Evolutionary conservation across 2,329 filamentous ascomycete genomes (phyloP).

Genomic region (Colletotrichum australisinense): DNA sequence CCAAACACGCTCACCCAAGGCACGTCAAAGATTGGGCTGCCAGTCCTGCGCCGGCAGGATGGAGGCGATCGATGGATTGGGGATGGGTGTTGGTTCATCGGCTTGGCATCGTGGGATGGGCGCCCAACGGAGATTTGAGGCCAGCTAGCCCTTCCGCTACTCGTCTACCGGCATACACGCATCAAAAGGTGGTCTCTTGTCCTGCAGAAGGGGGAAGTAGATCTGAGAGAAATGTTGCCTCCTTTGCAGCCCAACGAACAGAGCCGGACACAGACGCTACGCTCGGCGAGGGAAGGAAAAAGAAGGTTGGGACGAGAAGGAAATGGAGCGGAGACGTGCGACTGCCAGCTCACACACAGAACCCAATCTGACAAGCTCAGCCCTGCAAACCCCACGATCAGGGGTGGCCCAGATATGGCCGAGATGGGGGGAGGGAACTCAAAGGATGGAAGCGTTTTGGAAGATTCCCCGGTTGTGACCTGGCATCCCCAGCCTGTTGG

Average conservation of each 20-base stretch:
- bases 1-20: neutral
- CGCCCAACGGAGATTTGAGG: slow-evolving; percentile 18
- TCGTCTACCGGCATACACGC: too few species aligned
- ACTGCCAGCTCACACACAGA: slow-evolving; percentile 31
- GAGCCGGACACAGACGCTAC: neutral
- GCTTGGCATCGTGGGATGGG: slow-evolving; percentile 21
- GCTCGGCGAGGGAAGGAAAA: neutral
- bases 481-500: neutral
- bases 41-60: neutral
- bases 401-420: slow-evolving; percentile 14
- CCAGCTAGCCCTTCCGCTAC: neutral
- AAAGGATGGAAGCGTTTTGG: slow-evolving; percentile 5
- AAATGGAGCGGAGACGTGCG: neutral
- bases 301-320: slow-evolving; percentile 31
- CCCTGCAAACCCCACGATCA: slow-evolving; percentile 35
- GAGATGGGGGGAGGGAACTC: neutral
- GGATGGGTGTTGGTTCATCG: slow-evolving; percentile 5
- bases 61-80: slow-evolving; percentile 2
- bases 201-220: neutral
- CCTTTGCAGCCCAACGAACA: slow-evolving; percentile 9
- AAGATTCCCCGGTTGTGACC: neutral
- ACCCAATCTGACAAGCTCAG: slow-evolving; percentile 37
- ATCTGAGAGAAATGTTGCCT: neutral
- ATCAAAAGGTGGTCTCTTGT: neutral
- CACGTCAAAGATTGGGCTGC: slow-evolving; percentile 9